These are phyloP conservation scores for Bipolaris gigantea DNA, from an alignment of 2,329 filamentous ascomycete species.

Conservation along the genomic window DNA sequence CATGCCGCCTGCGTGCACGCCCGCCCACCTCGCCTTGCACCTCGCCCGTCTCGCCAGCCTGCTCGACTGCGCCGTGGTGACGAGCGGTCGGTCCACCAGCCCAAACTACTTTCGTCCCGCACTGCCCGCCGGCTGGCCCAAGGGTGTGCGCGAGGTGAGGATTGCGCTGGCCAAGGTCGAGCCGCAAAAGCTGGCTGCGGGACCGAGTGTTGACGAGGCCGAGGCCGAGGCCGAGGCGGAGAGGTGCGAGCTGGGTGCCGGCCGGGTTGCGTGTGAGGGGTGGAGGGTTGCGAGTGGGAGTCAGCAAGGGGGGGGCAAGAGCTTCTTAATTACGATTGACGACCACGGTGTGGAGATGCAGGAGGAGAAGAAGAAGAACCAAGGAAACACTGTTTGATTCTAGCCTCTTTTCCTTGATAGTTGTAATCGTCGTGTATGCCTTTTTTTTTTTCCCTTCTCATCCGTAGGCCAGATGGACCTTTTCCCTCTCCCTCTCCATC, in stretches of 20 bases:
- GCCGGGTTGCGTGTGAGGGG: conserved; percentile 45
- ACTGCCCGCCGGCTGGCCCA: conserved; percentile 36
- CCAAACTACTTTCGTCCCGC: conserved; percentile 13
- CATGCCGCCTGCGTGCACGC: too few species aligned
- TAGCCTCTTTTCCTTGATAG: too few species aligned
- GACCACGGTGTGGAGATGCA: conserved; percentile 18
- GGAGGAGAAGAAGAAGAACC: too few species aligned
- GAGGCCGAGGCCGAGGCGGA: conserved; percentile 34
- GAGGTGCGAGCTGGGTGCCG: too few species aligned
- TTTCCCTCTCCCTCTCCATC: background rate
- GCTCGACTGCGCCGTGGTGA: conserved; percentile 10
- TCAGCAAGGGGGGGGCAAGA: conserved; percentile 2
- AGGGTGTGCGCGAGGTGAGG: conserved; percentile 28
- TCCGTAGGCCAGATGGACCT: background rate
- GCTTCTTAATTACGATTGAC: conserved; percentile 36
- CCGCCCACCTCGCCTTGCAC: too few species aligned
- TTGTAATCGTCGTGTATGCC: too few species aligned
- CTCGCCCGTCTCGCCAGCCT: conserved; percentile 12
- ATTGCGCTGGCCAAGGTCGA: conserved; percentile 40
- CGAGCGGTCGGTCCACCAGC: too few species aligned
- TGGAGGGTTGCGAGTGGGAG: conserved; percentile 33
- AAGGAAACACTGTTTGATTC: too few species aligned
- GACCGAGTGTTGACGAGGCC: conserved; percentile 45
- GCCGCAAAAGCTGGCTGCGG: conserved; percentile 43
- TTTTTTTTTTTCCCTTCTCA: too few species aligned